These are phyloP conservation scores for Theobroma cacao DNA, from an alignment of 345 rosid genomes.

Conservation along the genomic window DNA sequence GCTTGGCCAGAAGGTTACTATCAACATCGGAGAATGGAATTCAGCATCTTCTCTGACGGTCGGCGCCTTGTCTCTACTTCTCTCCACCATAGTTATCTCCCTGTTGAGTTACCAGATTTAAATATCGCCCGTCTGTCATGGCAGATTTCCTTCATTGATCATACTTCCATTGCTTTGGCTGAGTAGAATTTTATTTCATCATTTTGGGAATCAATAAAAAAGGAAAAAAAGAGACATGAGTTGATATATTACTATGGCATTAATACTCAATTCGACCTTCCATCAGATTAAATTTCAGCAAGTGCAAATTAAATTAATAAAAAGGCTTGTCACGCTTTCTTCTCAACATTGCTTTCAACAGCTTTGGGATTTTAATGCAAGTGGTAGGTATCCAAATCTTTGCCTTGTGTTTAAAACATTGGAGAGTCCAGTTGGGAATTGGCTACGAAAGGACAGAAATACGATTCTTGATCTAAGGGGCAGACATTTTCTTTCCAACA, in stretches of 20 bases:
- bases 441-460: too few species aligned
- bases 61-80: not conserved
- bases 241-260: too few species aligned
- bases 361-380: too few species aligned
- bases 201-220: not conserved
- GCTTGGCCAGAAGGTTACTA: not conserved
- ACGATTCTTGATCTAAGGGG: too few species aligned
- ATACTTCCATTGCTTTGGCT: not conserved
- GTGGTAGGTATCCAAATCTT: too few species aligned
- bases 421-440: not conserved
- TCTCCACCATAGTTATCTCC: not conserved
- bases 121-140: not conserved
- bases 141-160: not conserved
- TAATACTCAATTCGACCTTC: too few species aligned
- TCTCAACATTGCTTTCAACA: too few species aligned
- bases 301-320: too few species aligned
- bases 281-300: too few species aligned
- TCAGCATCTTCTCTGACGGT: not conserved
- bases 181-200: not conserved
- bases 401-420: not conserved
- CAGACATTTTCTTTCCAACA: not conserved
- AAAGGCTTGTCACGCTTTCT: too few species aligned
- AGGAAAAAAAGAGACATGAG: too few species aligned
- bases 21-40: not conserved
- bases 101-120: not conserved